Base-by-base conservation (phyloP, 306 rosid species). In the Ochetophila trinervis region DNA sequence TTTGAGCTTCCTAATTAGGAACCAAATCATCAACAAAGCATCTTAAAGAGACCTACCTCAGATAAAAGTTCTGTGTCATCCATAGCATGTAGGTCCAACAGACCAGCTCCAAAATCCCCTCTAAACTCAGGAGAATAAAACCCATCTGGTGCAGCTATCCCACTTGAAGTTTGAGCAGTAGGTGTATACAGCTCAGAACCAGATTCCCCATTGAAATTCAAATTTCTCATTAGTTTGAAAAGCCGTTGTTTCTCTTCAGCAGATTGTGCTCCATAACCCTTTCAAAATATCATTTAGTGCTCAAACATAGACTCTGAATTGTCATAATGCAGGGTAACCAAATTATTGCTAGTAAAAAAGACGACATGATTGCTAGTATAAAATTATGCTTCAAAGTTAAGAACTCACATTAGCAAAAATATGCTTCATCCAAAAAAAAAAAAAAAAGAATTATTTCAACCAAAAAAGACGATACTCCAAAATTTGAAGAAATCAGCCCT, bases 21-120 rank as follows among this genome's bases (percentile, higher is more conserved):
- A 50, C 54, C 54, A 50, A 50, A 50, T 19, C 17, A 50, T 16
- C 21, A 7, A 17, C 24, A 34, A 50, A 42, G 49, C 48, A 56
- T 53, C 61, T 53, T 19, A 68, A 19, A 30, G 47, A 53, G 56
- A 20, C 73, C 54, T 76, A 92, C 98, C 93, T 89, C 98, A 1
- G 98, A 69, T 62, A 92, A 67, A 76, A 92, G 98, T 78, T 92
- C 98, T 34, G 98, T 92, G 66, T 92, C 98, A 84, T 92, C 98
- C 93, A 92, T 89, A 36, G 98, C 95, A 74, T 92, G 95, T 79
- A 92, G 98, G 80, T 92, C 98, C 85, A 92, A 74, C 66, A 92
- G 88, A 74, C 98, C 98, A 68, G 96, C 96, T 65, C 98, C 98
- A 44, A 92, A 85, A 76, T 92, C 98, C 40, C 98, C 96, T 74